Percentiles rank a stretch among this genome's conserved stretches.
phyloP scores from a whole-genome alignment of 2,329 filamentous ascomycete genomes.

The Cladosporium austrohemisphaericum region DNA sequence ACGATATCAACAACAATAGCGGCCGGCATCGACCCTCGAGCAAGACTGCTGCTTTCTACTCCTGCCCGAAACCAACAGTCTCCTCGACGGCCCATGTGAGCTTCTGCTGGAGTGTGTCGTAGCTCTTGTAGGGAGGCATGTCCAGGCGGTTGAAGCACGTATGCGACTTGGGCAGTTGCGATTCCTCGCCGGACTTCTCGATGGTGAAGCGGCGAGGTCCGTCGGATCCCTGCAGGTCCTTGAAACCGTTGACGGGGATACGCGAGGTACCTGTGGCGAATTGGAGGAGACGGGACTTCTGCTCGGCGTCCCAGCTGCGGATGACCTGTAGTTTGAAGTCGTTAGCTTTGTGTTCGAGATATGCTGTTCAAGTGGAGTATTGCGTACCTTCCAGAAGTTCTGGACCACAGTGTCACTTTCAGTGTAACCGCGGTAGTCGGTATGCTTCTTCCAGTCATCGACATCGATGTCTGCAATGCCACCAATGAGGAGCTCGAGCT shows the following conservation, averaged over 20 bases:
- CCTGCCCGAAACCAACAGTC: slow-evolving; percentile 97
- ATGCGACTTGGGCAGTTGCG: slow-evolving; percentile 91
- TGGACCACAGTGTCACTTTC: slow-evolving; percentile 96
- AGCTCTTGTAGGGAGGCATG: slow-evolving; percentile 84
- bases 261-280: slow-evolving; percentile 96
- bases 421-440: slow-evolving; percentile 96
- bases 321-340: slow-evolving; percentile 56
- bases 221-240: slow-evolving; percentile 95
- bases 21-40: too few relatives aligned
- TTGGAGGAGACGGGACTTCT: slow-evolving; percentile 92
- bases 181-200: slow-evolving; percentile 90
- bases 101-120: slow-evolving; percentile 82
- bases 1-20: too few relatives aligned
- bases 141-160: slow-evolving; percentile 99
- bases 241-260: slow-evolving; percentile 99
- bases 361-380: background rate
- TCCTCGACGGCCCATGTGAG: slow-evolving; percentile 96
- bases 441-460: slow-evolving; percentile 99
- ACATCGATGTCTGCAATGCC: slow-evolving; percentile 99
- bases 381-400: slow-evolving; percentile 85
- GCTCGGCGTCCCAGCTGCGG: slow-evolving; percentile 93
- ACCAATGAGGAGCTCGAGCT: slow-evolving; percentile 91
- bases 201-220: slow-evolving; percentile 95
- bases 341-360: slow-evolving; percentile 19
- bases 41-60: slow-evolving; percentile 58